These are phyloP conservation scores for Macrolepiota dolichaula DNA, from an alignment of 768 basidiomycete species.

Conservation along the genomic window DNA sequence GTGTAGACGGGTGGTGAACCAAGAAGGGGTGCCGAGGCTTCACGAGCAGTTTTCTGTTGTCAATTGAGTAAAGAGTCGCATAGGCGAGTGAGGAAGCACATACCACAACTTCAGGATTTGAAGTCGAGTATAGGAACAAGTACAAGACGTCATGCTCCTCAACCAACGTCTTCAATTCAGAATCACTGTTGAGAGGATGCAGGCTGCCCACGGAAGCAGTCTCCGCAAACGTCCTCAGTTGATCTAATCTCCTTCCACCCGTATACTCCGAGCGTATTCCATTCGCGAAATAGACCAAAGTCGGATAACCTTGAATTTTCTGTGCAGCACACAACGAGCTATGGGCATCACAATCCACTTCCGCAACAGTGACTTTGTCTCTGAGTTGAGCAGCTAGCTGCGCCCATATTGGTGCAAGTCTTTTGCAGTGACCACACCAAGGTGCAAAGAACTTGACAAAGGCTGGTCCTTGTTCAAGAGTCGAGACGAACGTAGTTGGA, in stretches of 20 bases:
- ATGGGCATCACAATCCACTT: slow-evolving; percentile 87
- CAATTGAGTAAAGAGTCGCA: not conserved
- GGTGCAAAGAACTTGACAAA: slow-evolving; percentile 83
- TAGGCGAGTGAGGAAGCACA: not conserved
- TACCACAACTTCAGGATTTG: not conserved
- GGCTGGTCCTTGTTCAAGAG: slow-evolving; percentile 38
- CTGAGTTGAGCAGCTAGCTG: slow-evolving; percentile 71
- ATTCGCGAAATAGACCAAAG: slow-evolving; percentile 63
- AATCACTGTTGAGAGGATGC: not conserved
- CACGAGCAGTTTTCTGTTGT: slow-evolving; percentile 27
- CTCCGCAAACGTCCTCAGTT: slow-evolving; percentile 69
- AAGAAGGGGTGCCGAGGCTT: slow-evolving; percentile 39
- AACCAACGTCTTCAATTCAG: slow-evolving; percentile 34
- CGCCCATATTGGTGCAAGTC: slow-evolving; percentile 80
- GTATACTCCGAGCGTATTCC: slow-evolving; percentile 70
- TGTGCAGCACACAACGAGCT: slow-evolving; percentile 61
- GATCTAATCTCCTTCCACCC: slow-evolving; percentile 67
- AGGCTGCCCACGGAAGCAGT: slow-evolving; percentile 72
- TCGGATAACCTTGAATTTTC: slow-evolving; percentile 79
- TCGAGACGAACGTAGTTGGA: slow-evolving; percentile 32
- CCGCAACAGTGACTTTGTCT: slow-evolving; percentile 69
- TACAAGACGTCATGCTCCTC: slow-evolving; percentile 53
- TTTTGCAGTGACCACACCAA: slow-evolving; percentile 98
- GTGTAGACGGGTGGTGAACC: slow-evolving; percentile 45
- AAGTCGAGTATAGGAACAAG: slow-evolving; percentile 46